Conservation (phyloP, 176 grass and related monocot species). For the Dendrocalamus sinicus region DNA sequence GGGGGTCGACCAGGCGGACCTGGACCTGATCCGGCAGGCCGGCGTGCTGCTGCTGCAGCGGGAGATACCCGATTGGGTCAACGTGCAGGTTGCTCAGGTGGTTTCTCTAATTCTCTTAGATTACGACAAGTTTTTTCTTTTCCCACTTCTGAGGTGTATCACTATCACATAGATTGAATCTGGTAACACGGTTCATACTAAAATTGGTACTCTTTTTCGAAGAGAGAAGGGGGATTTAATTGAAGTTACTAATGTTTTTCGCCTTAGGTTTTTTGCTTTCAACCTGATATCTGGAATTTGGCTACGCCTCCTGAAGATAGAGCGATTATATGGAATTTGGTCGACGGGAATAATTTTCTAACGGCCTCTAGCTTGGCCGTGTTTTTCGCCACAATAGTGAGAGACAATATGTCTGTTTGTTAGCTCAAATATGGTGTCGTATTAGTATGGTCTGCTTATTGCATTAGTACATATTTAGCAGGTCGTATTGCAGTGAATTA, state of each 20-base stretch:
- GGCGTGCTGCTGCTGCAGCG: slow-evolving; percentile 81
- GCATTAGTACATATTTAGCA: neutral
- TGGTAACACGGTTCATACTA: neutral
- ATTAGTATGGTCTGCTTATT: neutral
- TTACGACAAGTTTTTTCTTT: neutral
- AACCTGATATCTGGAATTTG: neutral
- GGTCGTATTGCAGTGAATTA: neutral
- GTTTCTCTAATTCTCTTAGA: slow-evolving; percentile 14
- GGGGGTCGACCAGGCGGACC: slow-evolving; percentile 56
- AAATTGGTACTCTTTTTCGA: neutral
- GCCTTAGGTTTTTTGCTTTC: neutral
- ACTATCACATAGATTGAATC: neutral
- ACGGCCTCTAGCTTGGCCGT: neutral
- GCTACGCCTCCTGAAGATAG: neutral
- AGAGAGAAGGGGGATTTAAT: neutral
- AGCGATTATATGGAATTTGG: neutral
- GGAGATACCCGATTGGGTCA: slow-evolving; percentile 96
- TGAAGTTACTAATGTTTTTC: neutral
- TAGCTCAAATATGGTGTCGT: neutral
- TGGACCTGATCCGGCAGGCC: slow-evolving; percentile 69
- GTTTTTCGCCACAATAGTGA: neutral
- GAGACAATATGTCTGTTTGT: neutral
- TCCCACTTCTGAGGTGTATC: slow-evolving; percentile 7
- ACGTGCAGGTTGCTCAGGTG: slow-evolving; percentile 87
- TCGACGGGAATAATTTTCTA: slow-evolving; percentile 5